Base-by-base conservation (phyloP, 1,284 basidiomycete species). In the Rhodotorula glutinis region DNA sequence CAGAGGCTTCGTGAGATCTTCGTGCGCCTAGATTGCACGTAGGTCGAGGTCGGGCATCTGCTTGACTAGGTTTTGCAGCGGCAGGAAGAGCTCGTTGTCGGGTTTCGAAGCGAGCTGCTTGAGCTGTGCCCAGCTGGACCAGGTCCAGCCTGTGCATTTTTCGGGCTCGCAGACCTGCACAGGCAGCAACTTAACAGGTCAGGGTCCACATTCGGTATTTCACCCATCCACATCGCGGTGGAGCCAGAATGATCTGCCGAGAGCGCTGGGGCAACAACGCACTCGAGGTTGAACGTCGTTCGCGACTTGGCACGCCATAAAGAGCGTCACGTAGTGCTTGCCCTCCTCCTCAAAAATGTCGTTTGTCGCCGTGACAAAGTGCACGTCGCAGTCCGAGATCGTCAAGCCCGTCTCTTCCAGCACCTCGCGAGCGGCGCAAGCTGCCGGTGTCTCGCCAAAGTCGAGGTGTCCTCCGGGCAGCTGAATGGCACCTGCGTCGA, bases 391-490 rank as follows among this genome's bases (percentile, higher is more conserved):
- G 2, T 67, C 33, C 57, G 74, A 65, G 40, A 77, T 72, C 3
- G 65, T 63, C 3, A 79, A 59, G 8, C 78, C 78, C 0, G 74
- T 76, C 71, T 79, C 76, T 63, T 78, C 77, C 33, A 62, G 63
- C 9, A 76, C 73, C 55, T 78, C 77, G 23, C 77, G 73, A 40
- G 59, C 65, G 3, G 75, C 77, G 57, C 77, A 78, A 0, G 72
- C 73, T 51, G 73, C 67, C 33, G 75, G 77, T 1, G 70, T 63
- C 60, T 78, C 77, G 60, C 76, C 73, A 13, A 75, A 63, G 43
- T 78, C 77, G 62, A 78, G 76, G 55, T 78, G 77, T 0, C 77
- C 77, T 23, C 77, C 77, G 2, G 77, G 76, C 14, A 78, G 74
- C 23, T 75, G 65, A 1, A 66, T 53, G 0, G 65, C 59, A 23